Percentiles rank a stretch among this genome's conserved stretches.
phyloP scores from a whole-genome alignment of 345 rosid species.

The Toxicodendron radicans region DNA sequence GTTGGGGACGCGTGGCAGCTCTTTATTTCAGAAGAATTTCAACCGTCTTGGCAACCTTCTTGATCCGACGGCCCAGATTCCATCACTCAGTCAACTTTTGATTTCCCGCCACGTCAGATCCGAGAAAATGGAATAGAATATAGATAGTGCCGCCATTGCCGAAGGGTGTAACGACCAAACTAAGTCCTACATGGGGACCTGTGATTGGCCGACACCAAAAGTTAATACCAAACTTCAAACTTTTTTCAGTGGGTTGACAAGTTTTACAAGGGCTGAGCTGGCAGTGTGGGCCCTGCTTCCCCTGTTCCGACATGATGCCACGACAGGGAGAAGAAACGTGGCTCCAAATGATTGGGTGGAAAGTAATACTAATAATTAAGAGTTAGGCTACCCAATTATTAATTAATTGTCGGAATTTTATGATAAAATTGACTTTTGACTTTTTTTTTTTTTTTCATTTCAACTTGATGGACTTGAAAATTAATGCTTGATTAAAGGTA shows the following conservation, averaged over 20 bases:
- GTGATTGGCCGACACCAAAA: slow-evolving; percentile 4
- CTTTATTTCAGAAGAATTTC: slow-evolving; percentile 29
- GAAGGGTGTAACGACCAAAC: slow-evolving; percentile 14
- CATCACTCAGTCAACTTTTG: slow-evolving; percentile 3
- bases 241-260: slow-evolving; percentile 3
- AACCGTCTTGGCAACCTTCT: slow-evolving; percentile 30
- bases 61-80: slow-evolving; percentile 34
- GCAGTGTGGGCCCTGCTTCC: slow-evolving; percentile 43
- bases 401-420: not conserved
- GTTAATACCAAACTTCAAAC: slow-evolving; percentile 15
- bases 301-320: slow-evolving; percentile 32
- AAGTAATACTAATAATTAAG: not conserved
- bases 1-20: slow-evolving; percentile 25
- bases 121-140: not conserved
- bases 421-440: not conserved
- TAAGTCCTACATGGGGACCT: slow-evolving; percentile 13
- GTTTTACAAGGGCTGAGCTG: slow-evolving; percentile 17
- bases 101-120: slow-evolving; percentile 27
- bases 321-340: slow-evolving; percentile 24
- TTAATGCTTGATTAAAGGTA: too few species aligned
- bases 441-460: too few species aligned
- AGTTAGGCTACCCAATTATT: slow-evolving; percentile 34
- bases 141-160: slow-evolving; percentile 39
- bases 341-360: not conserved
- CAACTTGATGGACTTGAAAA: not conserved